A percentile compares a stretch with the other conserved stretches of the same genome.
These are phyloP conservation scores for Candida chilensis DNA, from an alignment of 805 yeast species.

Conservation along the genomic window DNA sequence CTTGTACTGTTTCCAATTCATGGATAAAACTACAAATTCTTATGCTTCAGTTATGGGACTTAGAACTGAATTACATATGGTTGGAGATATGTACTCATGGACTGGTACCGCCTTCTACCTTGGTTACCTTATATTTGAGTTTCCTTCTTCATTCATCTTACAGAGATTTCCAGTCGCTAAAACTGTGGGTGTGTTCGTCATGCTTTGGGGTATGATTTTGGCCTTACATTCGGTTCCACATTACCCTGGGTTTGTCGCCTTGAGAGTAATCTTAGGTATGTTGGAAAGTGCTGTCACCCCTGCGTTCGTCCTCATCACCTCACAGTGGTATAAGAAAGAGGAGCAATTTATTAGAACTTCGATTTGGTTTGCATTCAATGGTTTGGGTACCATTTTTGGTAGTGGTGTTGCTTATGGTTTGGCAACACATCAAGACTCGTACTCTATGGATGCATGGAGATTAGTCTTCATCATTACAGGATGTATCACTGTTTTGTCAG, in stretches of 20 bases:
- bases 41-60: constrained; percentile 47
- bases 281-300: constrained; percentile 50
- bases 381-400: constrained; percentile 15
- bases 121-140: constrained; percentile 54
- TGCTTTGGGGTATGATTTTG: constrained; percentile 57
- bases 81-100: constrained; percentile 20
- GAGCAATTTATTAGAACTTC: constrained; percentile 10
- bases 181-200: constrained; percentile 33
- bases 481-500: constrained; percentile 41
- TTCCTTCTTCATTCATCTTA: constrained; percentile 33
- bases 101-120: constrained; percentile 13
- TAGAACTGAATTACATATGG: constrained; percentile 32
- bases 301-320: constrained; percentile 43
- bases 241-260: constrained; percentile 34
- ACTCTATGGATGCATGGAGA: constrained; percentile 48
- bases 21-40: constrained; percentile 49
- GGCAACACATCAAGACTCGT: constrained; percentile 22
- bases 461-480: constrained; percentile 54
- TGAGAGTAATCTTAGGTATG: constrained; percentile 42
- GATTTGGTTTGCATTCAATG: constrained; percentile 16
- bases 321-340: constrained; percentile 44
- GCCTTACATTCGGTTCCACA: constrained; percentile 43
- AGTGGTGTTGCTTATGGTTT: constrained; percentile 27
- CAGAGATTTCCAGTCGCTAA: constrained; percentile 54
- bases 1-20: constrained; percentile 41